Evolutionary conservation across 257 asterid genomes (phyloP).

Genomic region (Plectranthus barbatus): DNA sequence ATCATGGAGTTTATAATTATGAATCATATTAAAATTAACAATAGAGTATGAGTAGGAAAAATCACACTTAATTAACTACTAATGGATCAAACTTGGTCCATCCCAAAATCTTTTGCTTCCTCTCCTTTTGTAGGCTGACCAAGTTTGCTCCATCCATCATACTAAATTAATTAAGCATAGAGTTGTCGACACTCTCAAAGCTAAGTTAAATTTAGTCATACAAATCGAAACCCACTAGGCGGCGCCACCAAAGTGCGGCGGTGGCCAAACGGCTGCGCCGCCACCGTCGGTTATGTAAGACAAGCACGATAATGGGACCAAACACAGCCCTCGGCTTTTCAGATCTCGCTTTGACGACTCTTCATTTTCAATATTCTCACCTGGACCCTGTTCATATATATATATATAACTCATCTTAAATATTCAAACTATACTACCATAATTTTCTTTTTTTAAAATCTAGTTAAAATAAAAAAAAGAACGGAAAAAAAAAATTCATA

Average conservation of each 20-base stretch:
- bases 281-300: slow-evolving; percentile 63
- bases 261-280: slow-evolving; percentile 60
- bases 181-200: background rate
- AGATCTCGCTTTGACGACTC: slow-evolving; percentile 43
- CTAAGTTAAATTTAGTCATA: slow-evolving; percentile 11
- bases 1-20: background rate
- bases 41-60: background rate
- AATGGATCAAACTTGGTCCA: slow-evolving; percentile 96
- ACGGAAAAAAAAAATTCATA: slow-evolving; percentile 18
- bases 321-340: slow-evolving; percentile 70
- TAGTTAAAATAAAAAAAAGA: no score
- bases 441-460: no score
- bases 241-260: slow-evolving; percentile 53
- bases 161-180: slow-evolving; percentile 10
- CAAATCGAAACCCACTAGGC: slow-evolving; percentile 13
- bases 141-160: slow-evolving; percentile 87
- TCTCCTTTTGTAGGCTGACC: slow-evolving; percentile 50
- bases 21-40: background rate
- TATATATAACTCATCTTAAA: no score
- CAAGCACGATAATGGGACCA: slow-evolving; percentile 74
- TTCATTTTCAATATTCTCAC: slow-evolving; percentile 26
- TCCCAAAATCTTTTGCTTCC: slow-evolving; percentile 15
- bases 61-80: slow-evolving; percentile 12
- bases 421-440: no score
- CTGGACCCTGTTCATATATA: background rate